phyloP scores from a whole-genome alignment of 768 basidiomycete genomes.

The Pisolithus marmoratus region DNA sequence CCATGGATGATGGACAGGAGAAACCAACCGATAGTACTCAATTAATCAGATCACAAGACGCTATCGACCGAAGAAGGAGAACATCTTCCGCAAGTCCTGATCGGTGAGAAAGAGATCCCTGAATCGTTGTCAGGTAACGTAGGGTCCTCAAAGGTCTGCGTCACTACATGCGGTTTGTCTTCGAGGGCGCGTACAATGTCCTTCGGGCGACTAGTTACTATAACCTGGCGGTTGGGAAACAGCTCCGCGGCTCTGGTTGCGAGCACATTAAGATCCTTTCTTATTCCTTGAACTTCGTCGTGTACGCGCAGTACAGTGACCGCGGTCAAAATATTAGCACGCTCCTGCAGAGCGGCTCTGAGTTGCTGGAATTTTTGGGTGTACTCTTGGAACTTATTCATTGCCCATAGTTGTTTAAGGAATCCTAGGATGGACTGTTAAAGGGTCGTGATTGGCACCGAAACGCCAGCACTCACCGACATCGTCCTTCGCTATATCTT shows the following conservation, averaged over 20 bases:
- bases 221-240: constrained; percentile 20
- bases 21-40: not conserved
- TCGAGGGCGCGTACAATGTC: constrained; percentile 9
- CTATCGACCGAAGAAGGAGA: not conserved
- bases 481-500: constrained; percentile 16
- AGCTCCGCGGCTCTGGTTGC: constrained; percentile 5
- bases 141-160: not conserved
- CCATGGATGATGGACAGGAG: not conserved
- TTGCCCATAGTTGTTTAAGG: constrained; percentile 2
- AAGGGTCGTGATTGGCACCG: not conserved
- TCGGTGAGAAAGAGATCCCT: not conserved
- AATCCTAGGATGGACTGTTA: not conserved
- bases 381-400: not conserved
- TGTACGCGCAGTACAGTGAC: not conserved
- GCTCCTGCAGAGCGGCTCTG: constrained; percentile 1
- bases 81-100: not conserved
- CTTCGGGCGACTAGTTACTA: constrained; percentile 21
- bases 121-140: not conserved
- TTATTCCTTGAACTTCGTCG: constrained; percentile 3
- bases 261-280: constrained; percentile 14
- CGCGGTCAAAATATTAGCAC: not conserved
- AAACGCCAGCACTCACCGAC: constrained; percentile 12
- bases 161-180: constrained; percentile 1
- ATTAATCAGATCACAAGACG: not conserved
- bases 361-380: constrained; percentile 1